These are phyloP conservation scores for Mucor velutinosus DNA, from an alignment of 371 early-diverging fungal genomes.

Conservation along the genomic window DNA sequence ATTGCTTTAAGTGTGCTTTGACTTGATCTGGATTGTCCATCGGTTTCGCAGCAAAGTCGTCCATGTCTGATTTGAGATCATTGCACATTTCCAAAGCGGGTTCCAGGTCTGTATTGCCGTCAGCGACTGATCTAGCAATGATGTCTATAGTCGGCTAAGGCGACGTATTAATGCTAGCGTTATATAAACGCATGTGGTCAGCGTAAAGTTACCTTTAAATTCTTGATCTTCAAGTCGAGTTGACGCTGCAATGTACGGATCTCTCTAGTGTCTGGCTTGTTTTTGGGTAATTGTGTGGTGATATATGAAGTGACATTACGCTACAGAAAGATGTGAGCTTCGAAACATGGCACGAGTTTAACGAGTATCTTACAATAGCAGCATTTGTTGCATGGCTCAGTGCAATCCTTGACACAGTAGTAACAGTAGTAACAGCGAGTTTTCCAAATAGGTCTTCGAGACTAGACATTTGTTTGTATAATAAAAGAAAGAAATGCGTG, in stretches of 20 bases:
- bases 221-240: slow-evolving; percentile 47
- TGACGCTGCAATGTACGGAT: slow-evolving; percentile 41
- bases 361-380: slow-evolving; percentile 53
- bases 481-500: background rate
- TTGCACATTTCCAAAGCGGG: slow-evolving; percentile 67
- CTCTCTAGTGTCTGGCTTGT: slow-evolving; percentile 35
- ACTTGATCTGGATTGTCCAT: slow-evolving; percentile 27
- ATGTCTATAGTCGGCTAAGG: slow-evolving; percentile 71
- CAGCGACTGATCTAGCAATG: slow-evolving; percentile 64
- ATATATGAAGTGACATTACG: slow-evolving; percentile 62
- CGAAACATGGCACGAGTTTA: background rate
- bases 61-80: slow-evolving; percentile 59
- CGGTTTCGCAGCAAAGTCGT: slow-evolving; percentile 47
- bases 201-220: slow-evolving; percentile 40
- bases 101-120: slow-evolving; percentile 65
- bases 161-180: slow-evolving; percentile 20
- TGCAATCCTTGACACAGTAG: slow-evolving; percentile 76
- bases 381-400: slow-evolving; percentile 70
- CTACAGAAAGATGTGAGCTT: slow-evolving; percentile 16
- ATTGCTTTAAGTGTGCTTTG: slow-evolving; percentile 38
- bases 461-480: slow-evolving; percentile 23
- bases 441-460: slow-evolving; percentile 70
- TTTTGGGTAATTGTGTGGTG: slow-evolving; percentile 40
- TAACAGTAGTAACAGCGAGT: slow-evolving; percentile 69
- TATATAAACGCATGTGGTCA: background rate